Percentiles rank a stretch among this genome's conserved stretches.
Conservation (phyloP, 164 flowering plant genomes). For the Berberis vulgaris region DNA sequence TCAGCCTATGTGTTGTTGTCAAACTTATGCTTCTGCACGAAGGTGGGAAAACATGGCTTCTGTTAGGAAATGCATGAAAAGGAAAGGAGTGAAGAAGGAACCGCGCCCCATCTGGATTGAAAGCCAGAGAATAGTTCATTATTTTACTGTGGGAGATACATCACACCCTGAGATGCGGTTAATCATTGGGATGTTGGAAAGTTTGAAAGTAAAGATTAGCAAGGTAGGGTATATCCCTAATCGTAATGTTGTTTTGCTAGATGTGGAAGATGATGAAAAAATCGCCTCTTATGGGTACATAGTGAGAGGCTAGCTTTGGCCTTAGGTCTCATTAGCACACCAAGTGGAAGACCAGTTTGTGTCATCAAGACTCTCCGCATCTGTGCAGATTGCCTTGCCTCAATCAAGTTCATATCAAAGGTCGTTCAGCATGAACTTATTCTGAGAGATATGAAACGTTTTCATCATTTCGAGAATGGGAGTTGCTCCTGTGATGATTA, state of each 20-base stretch:
- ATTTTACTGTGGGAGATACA: constrained; percentile 62
- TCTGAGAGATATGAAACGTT: constrained; percentile 81
- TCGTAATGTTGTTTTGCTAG: constrained; percentile 47
- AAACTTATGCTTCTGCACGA: constrained; percentile 69
- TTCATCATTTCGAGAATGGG: constrained; percentile 77
- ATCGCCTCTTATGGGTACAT: constrained; percentile 57
- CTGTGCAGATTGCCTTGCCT: constrained; percentile 75
- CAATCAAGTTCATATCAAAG: constrained; percentile 52
- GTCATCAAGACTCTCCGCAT: constrained; percentile 80
- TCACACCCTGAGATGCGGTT: constrained; percentile 62
- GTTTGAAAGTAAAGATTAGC: constrained; percentile 46
- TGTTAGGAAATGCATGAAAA: constrained; percentile 69
- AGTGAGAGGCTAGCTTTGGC: constrained; percentile 92
- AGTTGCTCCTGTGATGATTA: constrained; percentile 87
- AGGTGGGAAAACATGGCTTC: constrained; percentile 59
- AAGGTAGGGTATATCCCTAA: constrained; percentile 61
- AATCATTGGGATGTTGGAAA: constrained; percentile 65
- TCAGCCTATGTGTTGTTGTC: constrained; percentile 67
- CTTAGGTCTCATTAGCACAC: constrained; percentile 48
- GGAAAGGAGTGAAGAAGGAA: constrained; percentile 72
- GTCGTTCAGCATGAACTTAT: constrained; percentile 61
- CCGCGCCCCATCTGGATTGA: constrained; percentile 93
- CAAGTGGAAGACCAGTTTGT: constrained; percentile 50
- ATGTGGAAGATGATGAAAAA: constrained; percentile 79
- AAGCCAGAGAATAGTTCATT: constrained; percentile 52